Conservation (phyloP, 1,139 yeast genomes). For the Waltiozyma sp. region DNA sequence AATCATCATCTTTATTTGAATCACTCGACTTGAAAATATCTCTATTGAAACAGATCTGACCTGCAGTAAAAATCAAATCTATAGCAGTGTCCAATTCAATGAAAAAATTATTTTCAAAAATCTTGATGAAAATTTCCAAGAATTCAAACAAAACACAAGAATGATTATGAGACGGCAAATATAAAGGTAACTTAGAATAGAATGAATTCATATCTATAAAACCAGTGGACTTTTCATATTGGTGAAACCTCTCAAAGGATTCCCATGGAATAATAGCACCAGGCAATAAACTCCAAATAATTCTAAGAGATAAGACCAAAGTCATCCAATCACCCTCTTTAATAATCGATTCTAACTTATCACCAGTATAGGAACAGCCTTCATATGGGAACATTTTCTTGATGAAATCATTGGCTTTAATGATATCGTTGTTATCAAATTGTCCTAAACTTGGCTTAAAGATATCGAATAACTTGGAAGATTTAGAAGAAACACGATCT, state of each 20-base stretch:
- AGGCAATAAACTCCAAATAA: constrained; percentile 23
- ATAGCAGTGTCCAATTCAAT: constrained; percentile 20
- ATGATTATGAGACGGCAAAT: constrained; percentile 23
- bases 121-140: constrained; percentile 21
- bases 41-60: constrained; percentile 21
- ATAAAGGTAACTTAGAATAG: constrained; percentile 21
- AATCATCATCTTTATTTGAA: constrained; percentile 7
- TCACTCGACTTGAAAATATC: constrained; percentile 11
- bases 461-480: constrained; percentile 16
- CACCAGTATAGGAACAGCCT: constrained; percentile 24
- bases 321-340: constrained; percentile 16
- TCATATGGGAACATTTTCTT: constrained; percentile 22
- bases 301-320: constrained; percentile 19
- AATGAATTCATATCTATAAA: constrained; percentile 20
- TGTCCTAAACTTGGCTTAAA: constrained; percentile 24
- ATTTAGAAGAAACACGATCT: constrained; percentile 7
- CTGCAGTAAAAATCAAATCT: constrained; percentile 24
- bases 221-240: constrained; percentile 15
- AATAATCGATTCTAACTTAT: constrained; percentile 17
- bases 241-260: constrained; percentile 18
- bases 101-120: constrained; percentile 21
- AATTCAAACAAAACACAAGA: constrained; percentile 24
- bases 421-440: constrained; percentile 20
- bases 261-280: constrained; percentile 25
- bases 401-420: constrained; percentile 16